These are phyloP conservation scores for Nowakowskiella sp. DNA, from an alignment of 192 early-diverging fungal species.

Conservation along the genomic window DNA sequence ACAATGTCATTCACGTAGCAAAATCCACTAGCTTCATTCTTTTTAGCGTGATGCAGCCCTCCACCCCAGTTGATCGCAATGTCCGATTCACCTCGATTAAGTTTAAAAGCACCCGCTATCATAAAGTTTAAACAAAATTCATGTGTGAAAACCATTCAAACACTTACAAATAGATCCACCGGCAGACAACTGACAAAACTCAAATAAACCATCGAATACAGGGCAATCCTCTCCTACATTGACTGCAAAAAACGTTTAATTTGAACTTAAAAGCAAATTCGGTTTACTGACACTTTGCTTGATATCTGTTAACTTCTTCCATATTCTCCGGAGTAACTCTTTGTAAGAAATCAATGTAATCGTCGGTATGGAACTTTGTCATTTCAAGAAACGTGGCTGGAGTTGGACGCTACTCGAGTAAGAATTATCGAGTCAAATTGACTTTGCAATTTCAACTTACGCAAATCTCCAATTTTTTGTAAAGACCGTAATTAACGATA, in stretches of 20 bases:
- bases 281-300: constrained; percentile 33
- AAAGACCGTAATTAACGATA: constrained; percentile 84
- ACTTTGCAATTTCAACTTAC: constrained; percentile 8
- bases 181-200: constrained; percentile 86
- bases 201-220: constrained; percentile 94
- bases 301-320: constrained; percentile 36
- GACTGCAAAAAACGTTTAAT: constrained; percentile 49
- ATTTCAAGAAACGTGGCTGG: constrained; percentile 84
- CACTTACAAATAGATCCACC: constrained; percentile 73
- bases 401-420: constrained; percentile 55
- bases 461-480: constrained; percentile 77
- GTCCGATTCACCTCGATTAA: constrained; percentile 72
- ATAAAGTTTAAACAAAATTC: background rate
- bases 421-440: no score
- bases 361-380: constrained; percentile 87
- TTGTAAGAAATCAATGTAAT: constrained; percentile 94
- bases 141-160: background rate
- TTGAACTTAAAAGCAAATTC: constrained; percentile 39
- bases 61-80: constrained; percentile 98
- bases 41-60: constrained; percentile 89
- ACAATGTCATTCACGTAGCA: constrained; percentile 99
- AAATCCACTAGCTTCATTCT: constrained; percentile 84
- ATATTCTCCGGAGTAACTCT: constrained; percentile 48
- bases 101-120: constrained; percentile 72
- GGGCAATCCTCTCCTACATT: constrained; percentile 98